phyloP scores from a whole-genome alignment of 2,329 filamentous ascomycete species.

The Scedosporium minutisporum region DNA sequence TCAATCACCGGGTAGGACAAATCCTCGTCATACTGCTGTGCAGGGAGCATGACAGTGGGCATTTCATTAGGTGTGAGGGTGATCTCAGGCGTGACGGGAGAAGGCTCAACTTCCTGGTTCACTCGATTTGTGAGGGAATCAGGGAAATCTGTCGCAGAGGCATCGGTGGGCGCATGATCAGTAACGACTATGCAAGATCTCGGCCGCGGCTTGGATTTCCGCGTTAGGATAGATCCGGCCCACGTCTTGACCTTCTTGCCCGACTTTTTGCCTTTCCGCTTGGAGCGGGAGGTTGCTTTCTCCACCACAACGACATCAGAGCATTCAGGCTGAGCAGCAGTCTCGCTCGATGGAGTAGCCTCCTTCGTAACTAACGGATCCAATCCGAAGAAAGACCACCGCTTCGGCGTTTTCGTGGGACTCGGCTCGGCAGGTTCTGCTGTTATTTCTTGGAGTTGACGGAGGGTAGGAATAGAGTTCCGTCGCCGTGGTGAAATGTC shows the following conservation, averaged over 20 bases:
- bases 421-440: slow-evolving; percentile 31
- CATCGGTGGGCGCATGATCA: neutral
- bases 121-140: neutral
- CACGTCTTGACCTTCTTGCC: slow-evolving; percentile 66
- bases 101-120: neutral
- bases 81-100: slow-evolving; percentile 2
- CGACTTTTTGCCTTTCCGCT: slow-evolving; percentile 24
- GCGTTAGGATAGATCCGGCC: slow-evolving; percentile 57
- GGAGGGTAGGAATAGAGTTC: slow-evolving; percentile 49
- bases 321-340: neutral
- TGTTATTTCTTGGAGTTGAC: slow-evolving; percentile 24
- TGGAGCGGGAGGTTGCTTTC: slow-evolving; percentile 10
- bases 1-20: slow-evolving; percentile 76
- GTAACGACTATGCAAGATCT: slow-evolving; percentile 15
- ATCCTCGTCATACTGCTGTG: slow-evolving; percentile 43
- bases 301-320: neutral
- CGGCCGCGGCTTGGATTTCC: slow-evolving; percentile 45
- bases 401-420: slow-evolving; percentile 42
- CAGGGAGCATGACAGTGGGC: slow-evolving; percentile 17
- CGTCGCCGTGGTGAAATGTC: slow-evolving; percentile 36
- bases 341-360: neutral
- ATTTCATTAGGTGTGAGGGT: neutral
- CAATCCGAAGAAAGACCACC: slow-evolving; percentile 54
- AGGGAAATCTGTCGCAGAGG: neutral
- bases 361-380: slow-evolving; percentile 34